Evolutionary conservation across 2,329 filamentous ascomycete genomes (phyloP), one percentile per base, ranked within the genome.

Genomic region (Trichoderma atroviride): DNA sequence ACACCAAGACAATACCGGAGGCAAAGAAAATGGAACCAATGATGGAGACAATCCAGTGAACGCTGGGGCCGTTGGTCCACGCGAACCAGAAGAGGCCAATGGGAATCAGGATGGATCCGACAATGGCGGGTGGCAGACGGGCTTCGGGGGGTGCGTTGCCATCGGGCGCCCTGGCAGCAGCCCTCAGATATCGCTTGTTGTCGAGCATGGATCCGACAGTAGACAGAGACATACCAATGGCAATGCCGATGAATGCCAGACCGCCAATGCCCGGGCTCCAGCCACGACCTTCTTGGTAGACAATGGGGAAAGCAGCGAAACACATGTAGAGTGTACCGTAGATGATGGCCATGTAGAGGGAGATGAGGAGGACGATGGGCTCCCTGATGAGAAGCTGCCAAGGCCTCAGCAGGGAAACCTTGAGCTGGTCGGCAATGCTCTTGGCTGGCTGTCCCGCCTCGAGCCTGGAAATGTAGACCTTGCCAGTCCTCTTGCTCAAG

Each of bases 371-470:
- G 29, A 91, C 88, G 72, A 92, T 91, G 5, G 89, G 89, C 74
- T 92, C 89, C 64, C 79, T 79, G 81, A 92, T 88, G 1, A 92
- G 82, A 5, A 92, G 80, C 47, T 89, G 78, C 88, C 87, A 90
- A 1, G 90, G 90, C 1, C 89, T 84, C 52, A 83, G 79, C n/a
- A 91, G 81, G 4, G 87, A 84, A 2, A 84, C 83, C 67, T 83
- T 83, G 76, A 91, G 85, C 50, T 86, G 84, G 66, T 83, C 76
- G 9, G 75, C 75, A n/a, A 87, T 73, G 4, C 80, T 80, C 31
- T 81, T 75, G 50, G 78, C 80, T 33, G 83, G 83, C 59, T 81
- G 79, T 22, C 81, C 79, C 22, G 78, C 78, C 58, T 86, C 85
- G 22, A 82, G 70, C 71, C 82, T 83, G 65, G 84, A 86, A 40